Percentiles rank a stretch among this genome's conserved stretches.
These are phyloP conservation scores for Fusarium keratoplasticum DNA, from an alignment of 2,329 filamentous ascomycete genomes.

Conservation along the genomic window DNA sequence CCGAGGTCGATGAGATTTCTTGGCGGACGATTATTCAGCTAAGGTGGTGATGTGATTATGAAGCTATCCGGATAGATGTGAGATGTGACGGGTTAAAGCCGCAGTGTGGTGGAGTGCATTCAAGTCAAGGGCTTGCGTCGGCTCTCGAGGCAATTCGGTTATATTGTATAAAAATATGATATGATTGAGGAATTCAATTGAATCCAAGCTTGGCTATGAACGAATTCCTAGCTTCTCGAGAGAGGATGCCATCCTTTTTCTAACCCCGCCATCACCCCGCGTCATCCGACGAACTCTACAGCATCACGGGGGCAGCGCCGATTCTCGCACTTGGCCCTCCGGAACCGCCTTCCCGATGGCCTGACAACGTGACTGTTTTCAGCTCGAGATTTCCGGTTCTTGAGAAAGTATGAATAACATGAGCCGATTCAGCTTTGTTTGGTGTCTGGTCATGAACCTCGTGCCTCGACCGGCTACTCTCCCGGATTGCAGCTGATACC, in stretches of 20 bases:
- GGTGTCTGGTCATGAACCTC: neutral
- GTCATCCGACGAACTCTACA: constrained; percentile 36
- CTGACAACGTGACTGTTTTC: constrained; percentile 13
- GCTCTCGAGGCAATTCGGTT: neutral
- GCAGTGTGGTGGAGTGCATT: constrained; percentile 11
- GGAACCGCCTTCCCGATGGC: constrained; percentile 12
- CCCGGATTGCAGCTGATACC: neutral
- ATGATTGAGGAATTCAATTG: neutral
- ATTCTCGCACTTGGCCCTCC: constrained; percentile 23
- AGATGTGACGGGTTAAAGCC: constrained; percentile 7
- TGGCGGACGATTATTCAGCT: neutral
- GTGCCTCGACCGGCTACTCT: constrained; percentile 20
- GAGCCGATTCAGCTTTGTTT: neutral
- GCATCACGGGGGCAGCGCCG: constrained; percentile 21
- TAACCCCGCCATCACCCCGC: constrained; percentile 42
- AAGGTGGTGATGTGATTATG: neutral
- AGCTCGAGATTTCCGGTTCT: neutral
- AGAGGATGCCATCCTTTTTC: neutral
- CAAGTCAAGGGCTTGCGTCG: neutral
- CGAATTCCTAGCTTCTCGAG: neutral
- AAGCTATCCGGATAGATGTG: constrained; percentile 7
- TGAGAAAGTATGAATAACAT: neutral
- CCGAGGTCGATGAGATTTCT: neutral
- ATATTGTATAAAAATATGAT: neutral
- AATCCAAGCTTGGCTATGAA: neutral